Conservation (phyloP, 306 rosid genomes). For the Fragaria iinumae region DNA sequence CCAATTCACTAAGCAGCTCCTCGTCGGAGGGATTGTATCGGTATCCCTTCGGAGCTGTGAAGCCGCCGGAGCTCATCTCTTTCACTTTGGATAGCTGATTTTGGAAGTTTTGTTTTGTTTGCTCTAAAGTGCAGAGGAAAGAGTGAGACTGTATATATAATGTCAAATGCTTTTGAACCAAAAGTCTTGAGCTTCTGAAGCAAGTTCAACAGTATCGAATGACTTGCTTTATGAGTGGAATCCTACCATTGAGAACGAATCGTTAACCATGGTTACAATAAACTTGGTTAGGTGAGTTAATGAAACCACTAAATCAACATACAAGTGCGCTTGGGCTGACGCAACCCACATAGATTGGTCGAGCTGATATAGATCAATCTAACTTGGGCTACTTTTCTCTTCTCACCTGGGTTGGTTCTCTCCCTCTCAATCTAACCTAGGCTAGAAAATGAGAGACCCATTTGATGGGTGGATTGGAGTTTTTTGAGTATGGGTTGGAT, state of each 20-base stretch:
- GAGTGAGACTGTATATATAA: neutral
- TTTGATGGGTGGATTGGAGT: too few species aligned
- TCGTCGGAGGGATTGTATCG: conserved; percentile 61
- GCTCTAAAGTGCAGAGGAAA: neutral
- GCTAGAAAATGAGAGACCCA: too few species aligned
- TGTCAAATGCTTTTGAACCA: neutral
- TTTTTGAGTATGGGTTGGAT: too few species aligned
- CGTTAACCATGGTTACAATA: too few species aligned
- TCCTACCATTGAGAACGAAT: neutral
- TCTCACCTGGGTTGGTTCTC: too few species aligned
- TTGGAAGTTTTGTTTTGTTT: neutral
- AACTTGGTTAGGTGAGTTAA: too few species aligned
- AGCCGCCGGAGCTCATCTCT: conserved; percentile 7
- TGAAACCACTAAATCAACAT: too few species aligned
- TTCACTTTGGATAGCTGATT: neutral
- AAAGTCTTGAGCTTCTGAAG: neutral
- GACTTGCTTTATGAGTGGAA: neutral
- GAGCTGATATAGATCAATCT: too few species aligned
- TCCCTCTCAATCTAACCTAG: too few species aligned
- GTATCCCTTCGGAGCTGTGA: conserved; percentile 32
- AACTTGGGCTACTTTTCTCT: too few species aligned
- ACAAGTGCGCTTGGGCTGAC: too few species aligned
- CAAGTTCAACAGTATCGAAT: neutral
- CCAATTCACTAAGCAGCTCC: conserved; percentile 43
- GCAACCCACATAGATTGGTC: too few species aligned